Percentiles rank a stretch among this genome's conserved stretches.
phyloP scores from a whole-genome alignment of 2,329 filamentous ascomycete genomes.

The Ceratocystiopsis minuta region DNA sequence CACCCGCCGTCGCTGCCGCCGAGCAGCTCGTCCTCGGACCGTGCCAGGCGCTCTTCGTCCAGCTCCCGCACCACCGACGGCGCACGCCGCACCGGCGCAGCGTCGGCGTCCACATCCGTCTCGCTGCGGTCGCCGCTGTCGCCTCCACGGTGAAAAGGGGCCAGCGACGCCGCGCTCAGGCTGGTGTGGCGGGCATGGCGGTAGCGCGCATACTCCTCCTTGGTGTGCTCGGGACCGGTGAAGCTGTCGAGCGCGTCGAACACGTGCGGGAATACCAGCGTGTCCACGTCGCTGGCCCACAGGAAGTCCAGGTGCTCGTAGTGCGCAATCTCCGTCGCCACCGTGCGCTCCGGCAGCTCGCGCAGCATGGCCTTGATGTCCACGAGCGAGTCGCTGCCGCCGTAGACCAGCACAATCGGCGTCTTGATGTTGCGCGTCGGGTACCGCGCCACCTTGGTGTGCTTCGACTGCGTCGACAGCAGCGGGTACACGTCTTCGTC shows the following conservation, averaged over 20 bases:
- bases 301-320: slow-evolving; percentile 96
- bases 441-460: slow-evolving; percentile 92
- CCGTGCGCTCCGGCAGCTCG: slow-evolving; percentile 68
- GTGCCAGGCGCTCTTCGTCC: too few species aligned
- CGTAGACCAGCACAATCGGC: slow-evolving; percentile 83
- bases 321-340: slow-evolving; percentile 72
- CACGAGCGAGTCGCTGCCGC: slow-evolving; percentile 81
- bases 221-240: slow-evolving; percentile 35
- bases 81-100: too few species aligned
- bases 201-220: slow-evolving; percentile 43
- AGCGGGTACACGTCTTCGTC: slow-evolving; percentile 81
- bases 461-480: slow-evolving; percentile 56
- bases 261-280: slow-evolving; percentile 76
- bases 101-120: too few species aligned
- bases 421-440: slow-evolving; percentile 95
- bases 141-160: too few species aligned
- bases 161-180: slow-evolving; percentile 17
- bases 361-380: slow-evolving; percentile 86
- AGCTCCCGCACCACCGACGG: too few species aligned
- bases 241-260: slow-evolving; percentile 72
- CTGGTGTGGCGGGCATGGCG: slow-evolving; percentile 31
- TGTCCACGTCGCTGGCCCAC: slow-evolving; percentile 75
- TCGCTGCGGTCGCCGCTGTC: too few species aligned
- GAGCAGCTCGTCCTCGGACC: background rate
- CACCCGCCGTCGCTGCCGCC: background rate